phyloP scores from a whole-genome alignment of 495 filamentous ascomycete genomes.

The Cercophora samala region DNA sequence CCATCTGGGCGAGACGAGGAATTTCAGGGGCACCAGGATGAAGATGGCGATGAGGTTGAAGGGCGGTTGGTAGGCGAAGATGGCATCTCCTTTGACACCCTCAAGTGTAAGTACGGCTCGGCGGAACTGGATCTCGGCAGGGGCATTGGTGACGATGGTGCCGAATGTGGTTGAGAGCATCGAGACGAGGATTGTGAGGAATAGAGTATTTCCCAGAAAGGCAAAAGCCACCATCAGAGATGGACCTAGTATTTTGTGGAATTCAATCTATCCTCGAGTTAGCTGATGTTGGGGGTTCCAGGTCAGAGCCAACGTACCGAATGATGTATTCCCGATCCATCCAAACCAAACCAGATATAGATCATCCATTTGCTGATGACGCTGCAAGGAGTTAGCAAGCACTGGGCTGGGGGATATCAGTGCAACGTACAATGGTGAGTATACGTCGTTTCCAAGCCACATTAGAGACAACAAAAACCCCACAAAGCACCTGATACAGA shows the following conservation, averaged over 20 bases:
- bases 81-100: constrained; percentile 69
- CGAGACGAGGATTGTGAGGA: constrained; percentile 71
- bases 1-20: constrained; percentile 62
- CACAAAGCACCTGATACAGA: constrained; percentile 50
- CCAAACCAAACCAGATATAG: constrained; percentile 76
- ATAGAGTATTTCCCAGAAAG: constrained; percentile 72
- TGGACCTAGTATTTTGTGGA: constrained; percentile 65
- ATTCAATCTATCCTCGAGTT: constrained; percentile 41
- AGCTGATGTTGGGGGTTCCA: too few species aligned
- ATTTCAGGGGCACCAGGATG: constrained; percentile 62
- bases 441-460: constrained; percentile 57
- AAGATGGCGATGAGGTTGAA: constrained; percentile 68
- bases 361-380: constrained; percentile 78
- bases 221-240: constrained; percentile 68
- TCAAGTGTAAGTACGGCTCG: constrained; percentile 70
- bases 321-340: constrained; percentile 65
- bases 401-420: not conserved
- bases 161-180: constrained; percentile 71
- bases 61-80: constrained; percentile 70
- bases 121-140: constrained; percentile 68
- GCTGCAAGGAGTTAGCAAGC: constrained; percentile 32
- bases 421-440: constrained; percentile 39
- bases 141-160: constrained; percentile 60
- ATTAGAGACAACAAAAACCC: constrained; percentile 69
- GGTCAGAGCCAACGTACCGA: constrained; percentile 41